A percentile compares a stretch with the other conserved stretches of the same genome.
Evolutionary conservation across 495 filamentous ascomycete genomes (phyloP).

Genomic region (Penicillium atrosanguineum): DNA sequence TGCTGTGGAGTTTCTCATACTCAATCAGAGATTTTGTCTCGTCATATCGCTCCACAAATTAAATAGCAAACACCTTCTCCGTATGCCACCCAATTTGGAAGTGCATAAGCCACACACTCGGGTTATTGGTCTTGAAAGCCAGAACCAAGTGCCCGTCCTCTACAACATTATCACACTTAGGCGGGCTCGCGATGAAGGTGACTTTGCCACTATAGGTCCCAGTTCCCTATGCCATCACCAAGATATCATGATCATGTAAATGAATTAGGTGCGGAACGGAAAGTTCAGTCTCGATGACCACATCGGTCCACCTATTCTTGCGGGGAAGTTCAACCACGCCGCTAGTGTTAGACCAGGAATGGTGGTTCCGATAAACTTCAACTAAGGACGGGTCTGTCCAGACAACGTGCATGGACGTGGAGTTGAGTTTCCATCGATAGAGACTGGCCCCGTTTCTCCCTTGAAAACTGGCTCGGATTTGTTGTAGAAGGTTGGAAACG

Average conservation of each 20-base stretch:
- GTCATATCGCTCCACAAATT: conserved; percentile 43
- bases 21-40: conserved; percentile 16
- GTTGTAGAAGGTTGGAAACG: conserved; percentile 13
- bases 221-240: conserved; percentile 12
- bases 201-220: conserved; percentile 11
- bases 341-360: conserved; percentile 12
- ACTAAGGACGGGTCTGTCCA: conserved; percentile 28
- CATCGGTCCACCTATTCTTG: conserved; percentile 58
- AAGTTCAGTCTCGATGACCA: conserved; percentile 52
- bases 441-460: conserved; percentile 6
- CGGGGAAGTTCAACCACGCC: conserved; percentile 49
- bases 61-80: conserved; percentile 40
- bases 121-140: conserved; percentile 54
- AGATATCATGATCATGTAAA: conserved; percentile 68
- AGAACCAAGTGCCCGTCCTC: conserved; percentile 43
- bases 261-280: conserved; percentile 76
- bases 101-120: conserved; percentile 53
- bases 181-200: conserved; percentile 37
- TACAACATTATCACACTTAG: conserved; percentile 59
- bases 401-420: conserved; percentile 25
- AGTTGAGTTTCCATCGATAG: conserved; percentile 29
- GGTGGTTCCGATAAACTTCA: conserved; percentile 18
- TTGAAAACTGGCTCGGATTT: conserved; percentile 14
- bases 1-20: conserved; percentile 2
- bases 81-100: conserved; percentile 54